Base-by-base conservation (phyloP, 2,329 filamentous ascomycete genomes). In the Berkeleyomyces rouxiae region DNA sequence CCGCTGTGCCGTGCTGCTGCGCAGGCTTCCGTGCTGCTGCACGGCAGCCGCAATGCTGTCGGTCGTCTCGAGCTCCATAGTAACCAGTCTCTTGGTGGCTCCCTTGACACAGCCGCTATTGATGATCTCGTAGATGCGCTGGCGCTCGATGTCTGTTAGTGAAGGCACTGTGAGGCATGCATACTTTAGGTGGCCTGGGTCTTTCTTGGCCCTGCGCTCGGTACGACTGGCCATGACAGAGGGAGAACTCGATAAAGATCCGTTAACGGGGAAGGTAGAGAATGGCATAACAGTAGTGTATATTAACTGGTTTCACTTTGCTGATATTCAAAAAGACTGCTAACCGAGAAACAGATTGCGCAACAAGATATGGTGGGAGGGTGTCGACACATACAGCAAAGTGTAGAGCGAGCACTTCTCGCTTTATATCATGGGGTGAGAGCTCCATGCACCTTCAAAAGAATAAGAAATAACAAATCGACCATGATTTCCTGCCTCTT, bases 131-230 rank as follows among this genome's bases (percentile, higher is more conserved):
- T 47, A 64, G 43, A 64, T 61, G 16, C 44, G 46, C 37, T 43
- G 53, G 31, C 63, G 59, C 7, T 64, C 63, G 7, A 39, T 23
- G 39, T 62, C 60, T 2, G 63, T 59, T 5, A 64, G 63, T n/a
- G 37, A 47, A 36, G 63, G 60, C 13, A 62, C 57, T 4, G 63
- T 64, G 2, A 64, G 60, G 40, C 40, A 39, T 9, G 63, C 59
- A 39, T 62, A 64, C 47, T 59, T 64, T 11, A 61, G 46, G 36
- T 64, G 63, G 9, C 63, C 63, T 31, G 31, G 40, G 31, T 64
- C 63, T 37, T 62, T 61, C 16, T 60, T 61, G 44, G 59, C 31
- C 37, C 49, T 23, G 13, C 49, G 49, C 49, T 53, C 49, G 23
- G 49, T 37, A 5, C 31, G 57, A 16, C 36, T 60, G 33, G 49